Evolutionary conservation across 805 yeast genomes (phyloP).

Genomic region (Yamadazyma akitaensis): DNA sequence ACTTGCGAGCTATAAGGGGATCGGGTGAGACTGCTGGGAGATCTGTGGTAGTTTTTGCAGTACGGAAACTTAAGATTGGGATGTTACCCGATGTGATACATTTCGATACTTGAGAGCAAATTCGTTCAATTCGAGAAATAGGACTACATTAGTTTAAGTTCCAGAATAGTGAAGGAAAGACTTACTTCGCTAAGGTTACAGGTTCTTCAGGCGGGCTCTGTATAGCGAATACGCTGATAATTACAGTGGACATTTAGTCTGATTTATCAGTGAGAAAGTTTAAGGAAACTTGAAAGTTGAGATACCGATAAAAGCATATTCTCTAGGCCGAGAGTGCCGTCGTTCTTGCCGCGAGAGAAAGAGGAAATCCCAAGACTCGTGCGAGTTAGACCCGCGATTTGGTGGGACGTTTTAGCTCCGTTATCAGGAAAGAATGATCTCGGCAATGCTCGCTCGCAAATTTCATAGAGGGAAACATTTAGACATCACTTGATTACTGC

Average conservation of each 20-base stretch:
- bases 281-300: too few species aligned
- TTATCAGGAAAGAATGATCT: neutral
- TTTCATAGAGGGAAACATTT: neutral
- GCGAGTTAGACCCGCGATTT: neutral
- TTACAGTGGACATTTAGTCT: neutral
- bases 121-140: neutral
- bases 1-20: neutral
- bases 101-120: neutral
- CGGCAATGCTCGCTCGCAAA: neutral
- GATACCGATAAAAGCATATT: too few species aligned
- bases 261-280: too few species aligned
- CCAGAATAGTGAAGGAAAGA: neutral
- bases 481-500: too few species aligned
- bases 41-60: neutral
- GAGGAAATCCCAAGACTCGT: neutral
- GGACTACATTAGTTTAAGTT: neutral
- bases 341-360: neutral
- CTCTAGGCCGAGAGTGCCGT: too few species aligned
- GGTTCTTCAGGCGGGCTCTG: neutral
- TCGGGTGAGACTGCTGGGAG: neutral
- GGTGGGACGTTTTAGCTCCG: neutral
- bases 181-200: neutral
- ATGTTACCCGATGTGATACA: neutral
- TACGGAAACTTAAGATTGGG: neutral
- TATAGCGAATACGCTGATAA: neutral